Conservation (phyloP, 306 rosid genomes). For the Parietaria judaica region DNA sequence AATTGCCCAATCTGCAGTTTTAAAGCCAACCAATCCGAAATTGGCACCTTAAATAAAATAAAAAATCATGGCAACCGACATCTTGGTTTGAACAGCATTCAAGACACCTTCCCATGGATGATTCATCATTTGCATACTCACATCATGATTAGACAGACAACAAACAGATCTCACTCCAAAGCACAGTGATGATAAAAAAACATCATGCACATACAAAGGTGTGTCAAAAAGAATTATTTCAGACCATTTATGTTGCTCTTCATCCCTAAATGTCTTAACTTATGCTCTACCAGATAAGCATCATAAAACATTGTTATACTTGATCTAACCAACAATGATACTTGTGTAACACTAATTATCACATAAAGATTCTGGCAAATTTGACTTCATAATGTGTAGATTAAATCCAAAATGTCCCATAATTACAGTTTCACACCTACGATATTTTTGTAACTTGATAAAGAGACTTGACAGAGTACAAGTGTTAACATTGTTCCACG, state of each 20-base stretch:
- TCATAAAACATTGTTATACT: neutral
- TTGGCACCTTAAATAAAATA: constrained; percentile 88
- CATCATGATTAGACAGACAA: constrained; percentile 40
- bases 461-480: too few relatives aligned
- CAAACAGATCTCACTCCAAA: constrained; percentile 39
- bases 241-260: constrained; percentile 26
- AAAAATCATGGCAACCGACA: constrained; percentile 96
- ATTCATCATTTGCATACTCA: constrained; percentile 67
- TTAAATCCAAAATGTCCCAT: neutral
- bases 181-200: constrained; percentile 37
- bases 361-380: neutral
- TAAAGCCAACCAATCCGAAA: constrained; percentile 99
- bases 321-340: neutral
- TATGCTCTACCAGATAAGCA: constrained; percentile 7
- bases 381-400: neutral
- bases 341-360: neutral
- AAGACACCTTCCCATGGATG: constrained; percentile 82
- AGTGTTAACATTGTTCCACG: too few relatives aligned
- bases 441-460: neutral
- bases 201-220: constrained; percentile 41
- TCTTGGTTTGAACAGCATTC: constrained; percentile 74
- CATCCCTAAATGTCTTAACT: constrained; percentile 17
- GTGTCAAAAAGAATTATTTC: constrained; percentile 35
- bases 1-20: constrained; percentile 99
- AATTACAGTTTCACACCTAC: neutral